These are phyloP conservation scores for Cryoendolithus antarcticus DNA, from an alignment of 2,329 filamentous ascomycete species.

Conservation along the genomic window DNA sequence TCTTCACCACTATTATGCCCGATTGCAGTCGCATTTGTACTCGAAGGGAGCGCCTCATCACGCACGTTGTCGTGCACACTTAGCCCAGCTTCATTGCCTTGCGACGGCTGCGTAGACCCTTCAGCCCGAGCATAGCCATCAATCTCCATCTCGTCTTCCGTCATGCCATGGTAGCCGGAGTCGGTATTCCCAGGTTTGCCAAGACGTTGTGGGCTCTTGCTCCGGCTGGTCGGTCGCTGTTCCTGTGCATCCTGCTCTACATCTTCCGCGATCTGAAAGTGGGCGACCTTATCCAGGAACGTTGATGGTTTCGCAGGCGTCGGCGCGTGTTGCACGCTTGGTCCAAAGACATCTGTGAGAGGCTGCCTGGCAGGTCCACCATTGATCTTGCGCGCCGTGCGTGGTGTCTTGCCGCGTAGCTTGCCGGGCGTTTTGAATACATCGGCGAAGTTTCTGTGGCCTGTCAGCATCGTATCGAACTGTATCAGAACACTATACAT, in stretches of 20 bases:
- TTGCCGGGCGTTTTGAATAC: conserved; percentile 93
- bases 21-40: too few species aligned
- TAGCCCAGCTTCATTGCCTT: too few species aligned
- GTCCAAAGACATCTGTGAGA: conserved; percentile 37
- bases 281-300: conserved; percentile 42
- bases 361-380: conserved; percentile 43
- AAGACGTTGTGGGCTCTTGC: conserved; percentile 21
- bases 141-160: conserved; percentile 39
- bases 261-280: conserved; percentile 49
- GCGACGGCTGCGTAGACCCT: too few species aligned
- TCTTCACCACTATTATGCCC: conserved; percentile 19
- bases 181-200: conserved; percentile 36
- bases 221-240: conserved; percentile 16
- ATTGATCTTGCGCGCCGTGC: conserved; percentile 52
- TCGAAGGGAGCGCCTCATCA: background rate
- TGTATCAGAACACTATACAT: conserved; percentile 28
- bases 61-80: too few species aligned
- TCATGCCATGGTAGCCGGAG: conserved; percentile 61
- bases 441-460: conserved; percentile 68
- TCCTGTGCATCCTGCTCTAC: conserved; percentile 21
- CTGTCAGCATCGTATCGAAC: conserved; percentile 18
- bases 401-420: conserved; percentile 67
- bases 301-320: conserved; percentile 43
- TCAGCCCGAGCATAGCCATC: conserved; percentile 7
- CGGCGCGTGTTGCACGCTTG: conserved; percentile 30